Evolutionary conservation across 108 stramenopile species (phyloP).

Genomic region (Halocafeteria seosinensis): DNA sequence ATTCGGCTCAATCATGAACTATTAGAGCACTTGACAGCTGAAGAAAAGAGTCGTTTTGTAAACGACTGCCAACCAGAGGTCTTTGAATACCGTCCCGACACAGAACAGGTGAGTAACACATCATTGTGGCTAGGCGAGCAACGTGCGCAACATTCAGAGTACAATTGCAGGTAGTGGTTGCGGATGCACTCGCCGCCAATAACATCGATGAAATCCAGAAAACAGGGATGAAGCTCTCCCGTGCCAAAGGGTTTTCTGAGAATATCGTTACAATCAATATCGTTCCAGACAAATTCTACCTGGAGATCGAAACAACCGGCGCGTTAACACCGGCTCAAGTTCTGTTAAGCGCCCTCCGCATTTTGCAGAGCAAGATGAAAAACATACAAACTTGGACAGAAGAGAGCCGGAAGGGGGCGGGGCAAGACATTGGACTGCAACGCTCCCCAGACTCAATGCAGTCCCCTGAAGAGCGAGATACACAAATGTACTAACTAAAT

Average conservation of each 20-base stretch:
- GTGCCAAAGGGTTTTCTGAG: not conserved
- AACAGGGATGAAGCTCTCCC: not conserved
- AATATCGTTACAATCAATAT: constrained; percentile 3
- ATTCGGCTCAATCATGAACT: constrained; percentile 38
- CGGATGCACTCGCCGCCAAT: not conserved
- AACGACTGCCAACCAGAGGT: constrained; percentile 66
- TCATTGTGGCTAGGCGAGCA: too few relatives aligned
- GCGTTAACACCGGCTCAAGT: constrained; percentile 16
- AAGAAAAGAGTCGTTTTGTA: constrained; percentile 66
- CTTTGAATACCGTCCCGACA: constrained; percentile 49
- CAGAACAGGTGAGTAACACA: too few relatives aligned
- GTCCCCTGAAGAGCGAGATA: too few relatives aligned
- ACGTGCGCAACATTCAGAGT: too few relatives aligned
- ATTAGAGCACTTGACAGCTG: constrained; percentile 25
- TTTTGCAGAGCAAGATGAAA: constrained; percentile 15
- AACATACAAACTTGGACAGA: too few relatives aligned
- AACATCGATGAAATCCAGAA: not conserved
- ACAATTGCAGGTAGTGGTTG: constrained; percentile 18
- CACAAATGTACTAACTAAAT: too few relatives aligned
- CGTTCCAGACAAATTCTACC: constrained; percentile 5
- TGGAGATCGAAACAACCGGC: constrained; percentile 22
- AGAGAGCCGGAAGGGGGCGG: too few relatives aligned
- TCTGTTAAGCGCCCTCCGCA: constrained; percentile 10
- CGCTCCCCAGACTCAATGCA: too few relatives aligned
- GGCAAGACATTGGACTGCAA: too few relatives aligned